Percentiles rank a stretch among this genome's conserved stretches.
phyloP scores from a whole-genome alignment of 2,329 filamentous ascomycete genomes.

The Cercospora sojina region DNA sequence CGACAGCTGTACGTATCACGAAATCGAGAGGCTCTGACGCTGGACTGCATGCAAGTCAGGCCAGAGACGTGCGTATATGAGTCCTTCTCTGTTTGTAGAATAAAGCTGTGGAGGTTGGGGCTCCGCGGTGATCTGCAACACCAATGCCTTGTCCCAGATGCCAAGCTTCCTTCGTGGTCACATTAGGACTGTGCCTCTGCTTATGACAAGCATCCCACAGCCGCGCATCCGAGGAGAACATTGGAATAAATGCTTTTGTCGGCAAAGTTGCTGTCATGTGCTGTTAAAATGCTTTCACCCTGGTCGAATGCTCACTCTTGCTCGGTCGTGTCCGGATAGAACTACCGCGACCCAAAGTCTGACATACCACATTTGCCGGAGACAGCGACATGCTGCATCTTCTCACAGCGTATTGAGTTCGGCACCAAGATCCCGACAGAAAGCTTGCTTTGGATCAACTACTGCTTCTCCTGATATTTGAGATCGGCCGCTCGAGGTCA shows the following conservation, averaged over 20 bases:
- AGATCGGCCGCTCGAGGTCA: constrained; percentile 14
- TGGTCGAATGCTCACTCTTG: neutral
- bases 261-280: neutral
- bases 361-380: neutral
- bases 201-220: neutral
- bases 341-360: neutral
- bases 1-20: neutral
- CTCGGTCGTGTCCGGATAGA: neutral
- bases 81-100: neutral
- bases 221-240: neutral
- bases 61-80: neutral
- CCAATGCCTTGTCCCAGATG: neutral
- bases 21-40: neutral
- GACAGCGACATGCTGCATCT: neutral
- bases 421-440: constrained; percentile 28
- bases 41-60: neutral
- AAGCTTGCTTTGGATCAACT: constrained; percentile 24
- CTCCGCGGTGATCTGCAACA: constrained; percentile 3
- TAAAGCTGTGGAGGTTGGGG: neutral
- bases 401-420: constrained; percentile 23
- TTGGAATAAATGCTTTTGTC: neutral
- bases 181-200: neutral
- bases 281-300: neutral
- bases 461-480: constrained; percentile 9
- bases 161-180: constrained; percentile 11